Evolutionary conservation across 192 early-diverging fungal species (phyloP), one percentile per base, ranked within the genome.

Genomic region (Backusella morwellensis): DNA sequence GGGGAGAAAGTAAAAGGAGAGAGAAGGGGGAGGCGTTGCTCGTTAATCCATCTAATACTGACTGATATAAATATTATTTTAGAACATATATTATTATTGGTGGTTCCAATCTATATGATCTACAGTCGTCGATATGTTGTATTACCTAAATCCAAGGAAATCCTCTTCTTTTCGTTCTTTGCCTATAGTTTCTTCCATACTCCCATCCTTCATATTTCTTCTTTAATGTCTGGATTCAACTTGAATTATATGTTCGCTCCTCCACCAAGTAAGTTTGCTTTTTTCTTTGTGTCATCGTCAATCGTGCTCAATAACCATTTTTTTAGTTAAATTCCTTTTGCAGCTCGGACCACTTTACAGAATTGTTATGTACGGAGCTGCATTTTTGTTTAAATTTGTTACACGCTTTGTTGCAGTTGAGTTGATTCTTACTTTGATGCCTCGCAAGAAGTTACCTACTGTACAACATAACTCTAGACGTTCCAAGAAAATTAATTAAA

Each of bases 111-210:
- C 11, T 84, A 86, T 73, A 87, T 89, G 85, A 86, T 85, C 66
- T 86, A 84, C 72, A 81, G 82, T 32, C 80, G 84, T 52, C 85
- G 87, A 7, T 87, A 86, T 63, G 80, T 87, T 67, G 81, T 86
- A 50, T 83, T 85, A 75, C 86, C 87, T 17, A 35, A 75, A 3
- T 86, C 86, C 15, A 56, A 76, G 36, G 78, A 88, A 50, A 70
- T 87, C 8, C 81, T 83, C 14, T 70, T 89, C 50, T 78, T 87
- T 72, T 87, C 87, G 0, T 89, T 87, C 72, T 81, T 82, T 14
- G 29, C 84, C 19, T 86, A 84, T 75, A 79, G 83, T 23, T 75
- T 89, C n/a, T 89, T 85, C 66, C 87, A 89, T 75, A 84, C 86
- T 8, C 70, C 82, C 11, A 40, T 89, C 29, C 54, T 89, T 34